These are phyloP conservation scores for Fraxinus americana DNA, from an alignment of 257 asterid genomes.

Conservation along the genomic window DNA sequence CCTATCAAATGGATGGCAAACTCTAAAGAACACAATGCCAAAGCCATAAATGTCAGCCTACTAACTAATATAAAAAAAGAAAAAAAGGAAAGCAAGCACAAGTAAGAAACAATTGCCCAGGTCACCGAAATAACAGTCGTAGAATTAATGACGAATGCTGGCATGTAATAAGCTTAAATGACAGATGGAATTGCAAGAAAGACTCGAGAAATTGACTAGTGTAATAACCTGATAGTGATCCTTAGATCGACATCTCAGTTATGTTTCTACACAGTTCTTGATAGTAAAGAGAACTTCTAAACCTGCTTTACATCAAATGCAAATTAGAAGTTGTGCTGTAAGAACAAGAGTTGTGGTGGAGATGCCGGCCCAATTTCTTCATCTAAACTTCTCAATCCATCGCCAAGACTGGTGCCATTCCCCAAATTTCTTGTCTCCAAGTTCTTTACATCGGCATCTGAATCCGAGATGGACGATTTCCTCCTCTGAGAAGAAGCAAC, in stretches of 20 bases:
- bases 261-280: not conserved
- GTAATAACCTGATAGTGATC: not conserved
- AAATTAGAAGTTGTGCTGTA: conserved; percentile 83
- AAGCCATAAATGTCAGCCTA: conserved; percentile 75
- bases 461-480: conserved; percentile 76
- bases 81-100: not conserved
- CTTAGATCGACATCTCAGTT: not conserved
- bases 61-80: not conserved
- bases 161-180: conserved; percentile 1
- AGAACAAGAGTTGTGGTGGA: conserved; percentile 76
- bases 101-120: not conserved
- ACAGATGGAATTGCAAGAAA: not conserved
- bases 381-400: conserved; percentile 64
- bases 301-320: not conserved
- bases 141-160: conserved; percentile 18
- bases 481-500: conserved; percentile 92
- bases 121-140: not conserved
- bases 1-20: too few relatives aligned
- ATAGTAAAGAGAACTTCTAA: not conserved
- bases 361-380: conserved; percentile 96
- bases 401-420: conserved; percentile 46
- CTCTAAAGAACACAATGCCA: conserved; percentile 63
- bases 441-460: conserved; percentile 68
- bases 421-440: conserved; percentile 47
- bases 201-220: not conserved